Evolutionary conservation across 164 flowering plant genomes (phyloP).

Genomic region (Magnolia changhungtana): DNA sequence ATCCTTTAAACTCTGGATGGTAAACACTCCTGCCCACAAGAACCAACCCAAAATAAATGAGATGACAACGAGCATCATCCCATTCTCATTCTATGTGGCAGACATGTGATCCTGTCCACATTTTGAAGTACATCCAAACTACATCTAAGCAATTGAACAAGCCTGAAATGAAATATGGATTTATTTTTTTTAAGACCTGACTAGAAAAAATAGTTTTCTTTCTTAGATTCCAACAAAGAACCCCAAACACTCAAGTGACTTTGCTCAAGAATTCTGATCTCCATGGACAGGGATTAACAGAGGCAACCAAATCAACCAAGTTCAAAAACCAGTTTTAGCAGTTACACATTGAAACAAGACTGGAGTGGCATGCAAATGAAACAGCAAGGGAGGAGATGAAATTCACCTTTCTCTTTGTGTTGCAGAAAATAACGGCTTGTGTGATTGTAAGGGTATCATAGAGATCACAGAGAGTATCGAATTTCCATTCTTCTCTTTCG

Average conservation of each 20-base stretch:
- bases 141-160: too few species aligned
- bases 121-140: too few species aligned
- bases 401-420: constrained; percentile 87
- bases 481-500: constrained; percentile 97
- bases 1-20: too few species aligned
- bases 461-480: constrained; percentile 91
- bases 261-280: neutral
- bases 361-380: neutral
- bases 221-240: neutral
- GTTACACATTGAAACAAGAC: neutral
- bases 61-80: too few species aligned
- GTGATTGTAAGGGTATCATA: constrained; percentile 96
- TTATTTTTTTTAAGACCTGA: too few species aligned
- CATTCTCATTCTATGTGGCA: too few species aligned
- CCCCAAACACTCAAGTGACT: neutral
- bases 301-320: neutral
- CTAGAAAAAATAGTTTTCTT: too few species aligned
- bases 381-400: neutral
- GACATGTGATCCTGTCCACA: too few species aligned
- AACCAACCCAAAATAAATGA: too few species aligned
- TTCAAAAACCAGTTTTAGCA: neutral
- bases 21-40: too few species aligned
- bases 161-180: too few species aligned
- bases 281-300: neutral
- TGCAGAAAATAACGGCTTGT: constrained; percentile 98